Evolutionary conservation across 2,329 filamentous ascomycete genomes (phyloP), one percentile per base, ranked within the genome.

Genomic region (Diplodia seriata): DNA sequence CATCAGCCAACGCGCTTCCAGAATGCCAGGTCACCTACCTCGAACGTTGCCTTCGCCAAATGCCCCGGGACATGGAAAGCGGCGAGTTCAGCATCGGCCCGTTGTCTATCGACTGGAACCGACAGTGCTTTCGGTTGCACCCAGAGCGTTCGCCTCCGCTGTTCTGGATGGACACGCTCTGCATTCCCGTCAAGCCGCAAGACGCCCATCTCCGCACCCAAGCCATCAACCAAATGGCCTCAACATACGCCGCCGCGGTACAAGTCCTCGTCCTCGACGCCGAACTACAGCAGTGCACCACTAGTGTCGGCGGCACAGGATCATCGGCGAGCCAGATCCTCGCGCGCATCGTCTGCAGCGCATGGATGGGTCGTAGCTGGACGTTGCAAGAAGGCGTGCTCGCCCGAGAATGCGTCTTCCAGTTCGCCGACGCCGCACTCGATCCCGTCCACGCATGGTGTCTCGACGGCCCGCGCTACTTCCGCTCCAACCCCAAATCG

Each of bases 121-220:
- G 63, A 14, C 43, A 53, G 15, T 47, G n/a, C 36, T 49, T 64
- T 4, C n/a, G 26, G 15, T 31, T 55, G 53, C 14, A 38, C 53
- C 31, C 31, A 11, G 18, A 18, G 4, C n/a, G 33, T 15, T 14
- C 33, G 11, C 29, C 56, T 0, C 55, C 38, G 18, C 66, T 68
- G 18, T 69, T 72, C 61, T 72, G 71, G 71, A 64, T 72, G 54
- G 71, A 72, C 57, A 70, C 70, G n/a, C 70, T 72, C n/a, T 72
- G 71, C 47, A 69, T 72, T n/a, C 71, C 71, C 5, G 62, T 71
- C 3, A 18, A 57, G 15, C 15, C 23, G 7, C 15, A 33, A n/a
- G 8, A 47, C 26, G 8, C 31, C 15, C 55, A 61, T 9, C 29
- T 69, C 26, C 59, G 66, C 18, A 55, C 50, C 12, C 43, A 53